Evolutionary conservation across 2,329 filamentous ascomycete species (phyloP).

Genomic region (Ascocoryne sarcoides): DNA sequence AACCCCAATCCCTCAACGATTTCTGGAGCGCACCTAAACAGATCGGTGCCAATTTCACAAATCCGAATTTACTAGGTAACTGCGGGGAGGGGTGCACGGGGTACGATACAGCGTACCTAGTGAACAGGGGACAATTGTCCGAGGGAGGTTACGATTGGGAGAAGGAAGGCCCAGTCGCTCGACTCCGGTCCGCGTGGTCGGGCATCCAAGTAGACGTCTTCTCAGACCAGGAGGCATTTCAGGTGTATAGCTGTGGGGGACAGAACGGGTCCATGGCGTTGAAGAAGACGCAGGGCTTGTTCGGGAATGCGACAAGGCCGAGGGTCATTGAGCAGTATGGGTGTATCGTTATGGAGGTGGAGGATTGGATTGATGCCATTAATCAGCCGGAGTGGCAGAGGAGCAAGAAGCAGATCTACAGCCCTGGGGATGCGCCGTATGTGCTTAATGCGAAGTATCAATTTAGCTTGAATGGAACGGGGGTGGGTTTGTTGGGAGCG

Average conservation of each 20-base stretch:
- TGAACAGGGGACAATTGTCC: background rate
- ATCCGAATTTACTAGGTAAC: conserved; percentile 56
- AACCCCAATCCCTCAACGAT: conserved; percentile 61
- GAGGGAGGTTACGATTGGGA: conserved; percentile 42
- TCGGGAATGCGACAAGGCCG: conserved; percentile 44
- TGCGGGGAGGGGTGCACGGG: conserved; percentile 78
- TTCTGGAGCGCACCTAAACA: conserved; percentile 78
- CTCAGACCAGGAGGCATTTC: conserved; percentile 78
- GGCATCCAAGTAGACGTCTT: conserved; percentile 78
- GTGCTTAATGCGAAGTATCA: conserved; percentile 53
- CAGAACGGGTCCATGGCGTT: conserved; percentile 63
- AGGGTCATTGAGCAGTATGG: conserved; percentile 65
- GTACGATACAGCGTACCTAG: conserved; percentile 49
- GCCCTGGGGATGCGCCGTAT: conserved; percentile 50
- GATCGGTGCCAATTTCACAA: conserved; percentile 59
- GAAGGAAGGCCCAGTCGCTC: conserved; percentile 48
- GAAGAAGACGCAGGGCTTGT: conserved; percentile 61
- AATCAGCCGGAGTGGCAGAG: conserved; percentile 86
- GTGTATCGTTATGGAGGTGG: conserved; percentile 82
- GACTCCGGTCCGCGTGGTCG: conserved; percentile 63
- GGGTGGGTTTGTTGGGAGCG: conserved; percentile 11
- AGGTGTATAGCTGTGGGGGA: conserved; percentile 76
- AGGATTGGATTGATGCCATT: conserved; percentile 91
- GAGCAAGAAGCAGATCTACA: conserved; percentile 48
- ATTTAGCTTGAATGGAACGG: conserved; percentile 34